Conservation (phyloP, 2,329 filamentous ascomycete genomes). For the Pleomassaria siparia region DNA sequence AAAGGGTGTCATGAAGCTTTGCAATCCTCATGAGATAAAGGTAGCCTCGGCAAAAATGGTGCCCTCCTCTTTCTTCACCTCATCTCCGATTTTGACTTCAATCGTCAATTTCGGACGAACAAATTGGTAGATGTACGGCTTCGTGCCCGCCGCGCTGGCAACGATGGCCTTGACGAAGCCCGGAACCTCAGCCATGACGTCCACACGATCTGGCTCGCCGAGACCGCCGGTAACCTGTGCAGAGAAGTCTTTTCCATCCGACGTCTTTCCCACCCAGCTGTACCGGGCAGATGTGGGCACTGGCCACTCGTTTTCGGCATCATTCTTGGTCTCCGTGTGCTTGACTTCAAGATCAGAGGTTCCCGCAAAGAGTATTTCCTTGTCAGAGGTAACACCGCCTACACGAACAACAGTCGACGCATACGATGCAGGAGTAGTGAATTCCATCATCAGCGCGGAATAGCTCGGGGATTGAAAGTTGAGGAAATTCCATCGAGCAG, state of each 20-base stretch:
- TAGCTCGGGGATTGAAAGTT: constrained; percentile 86
- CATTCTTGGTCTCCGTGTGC: constrained; percentile 70
- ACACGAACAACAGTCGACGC: constrained; percentile 81
- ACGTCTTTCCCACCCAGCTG: constrained; percentile 75
- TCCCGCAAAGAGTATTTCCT: constrained; percentile 75
- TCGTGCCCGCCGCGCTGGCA: constrained; percentile 82
- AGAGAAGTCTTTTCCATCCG: constrained; percentile 72
- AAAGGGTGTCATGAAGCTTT: constrained; percentile 4
- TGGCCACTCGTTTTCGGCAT: constrained; percentile 83
- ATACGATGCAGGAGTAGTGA: constrained; percentile 89
- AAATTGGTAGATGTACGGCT: constrained; percentile 98
- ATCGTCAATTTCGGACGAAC: constrained; percentile 66
- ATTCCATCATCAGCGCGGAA: constrained; percentile 94
- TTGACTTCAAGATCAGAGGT: constrained; percentile 62
- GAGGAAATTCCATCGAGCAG: constrained; percentile 88
- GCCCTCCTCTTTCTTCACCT: constrained; percentile 77
- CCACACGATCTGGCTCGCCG: constrained; percentile 76
- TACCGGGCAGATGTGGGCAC: constrained; percentile 77
- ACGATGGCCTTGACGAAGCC: constrained; percentile 95
- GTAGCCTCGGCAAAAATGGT: constrained; percentile 84
- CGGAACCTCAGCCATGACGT: constrained; percentile 96
- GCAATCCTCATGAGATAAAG: constrained; percentile 72
- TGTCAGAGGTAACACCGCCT: constrained; percentile 78
- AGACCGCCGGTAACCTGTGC: constrained; percentile 71
- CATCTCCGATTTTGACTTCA: constrained; percentile 82